Evolutionary conservation across 2,329 filamentous ascomycete genomes (phyloP).

Genomic region (Exophiala aquamarina): DNA sequence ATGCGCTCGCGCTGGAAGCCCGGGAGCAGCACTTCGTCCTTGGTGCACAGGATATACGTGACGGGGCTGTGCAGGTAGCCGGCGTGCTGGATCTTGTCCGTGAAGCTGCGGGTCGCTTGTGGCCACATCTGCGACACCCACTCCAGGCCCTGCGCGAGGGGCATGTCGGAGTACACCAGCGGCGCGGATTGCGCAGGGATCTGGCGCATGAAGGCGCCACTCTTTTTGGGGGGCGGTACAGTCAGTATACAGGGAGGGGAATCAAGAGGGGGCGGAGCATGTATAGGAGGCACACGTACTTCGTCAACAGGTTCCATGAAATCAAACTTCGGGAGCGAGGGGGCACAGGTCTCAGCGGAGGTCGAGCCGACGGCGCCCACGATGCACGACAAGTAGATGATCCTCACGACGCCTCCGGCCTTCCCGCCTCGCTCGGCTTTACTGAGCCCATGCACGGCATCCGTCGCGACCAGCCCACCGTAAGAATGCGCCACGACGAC

Average conservation of each 20-base stretch:
- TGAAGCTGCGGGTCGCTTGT: conserved; percentile 1
- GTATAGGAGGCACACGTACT: background rate
- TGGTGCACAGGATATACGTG: conserved; percentile 6
- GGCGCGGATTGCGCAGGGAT: background rate
- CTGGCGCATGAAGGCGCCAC: background rate
- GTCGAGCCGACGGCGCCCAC: background rate
- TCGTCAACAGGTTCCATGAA: background rate
- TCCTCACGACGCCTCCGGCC: conserved; percentile 21
- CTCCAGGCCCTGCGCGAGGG: background rate
- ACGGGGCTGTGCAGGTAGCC: conserved; percentile 3
- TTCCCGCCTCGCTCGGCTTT: conserved; percentile 13
- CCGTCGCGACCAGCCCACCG: conserved; percentile 33
- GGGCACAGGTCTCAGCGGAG: background rate
- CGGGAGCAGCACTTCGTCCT: conserved; percentile 1
- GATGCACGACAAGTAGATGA: conserved; percentile 4
- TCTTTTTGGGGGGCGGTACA: background rate
- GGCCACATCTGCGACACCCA: background rate
- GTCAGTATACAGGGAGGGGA: no score
- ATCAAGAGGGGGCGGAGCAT: background rate
- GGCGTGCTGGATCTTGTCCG: conserved; percentile 2
- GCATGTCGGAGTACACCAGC: background rate
- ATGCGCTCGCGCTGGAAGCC: conserved; percentile 1
- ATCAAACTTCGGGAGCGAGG: background rate
- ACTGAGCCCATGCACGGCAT: conserved; percentile 30
- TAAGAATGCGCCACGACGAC: conserved; percentile 36